These are phyloP conservation scores for Tilletia horrida DNA, from an alignment of 1,284 basidiomycete genomes.

Conservation along the genomic window DNA sequence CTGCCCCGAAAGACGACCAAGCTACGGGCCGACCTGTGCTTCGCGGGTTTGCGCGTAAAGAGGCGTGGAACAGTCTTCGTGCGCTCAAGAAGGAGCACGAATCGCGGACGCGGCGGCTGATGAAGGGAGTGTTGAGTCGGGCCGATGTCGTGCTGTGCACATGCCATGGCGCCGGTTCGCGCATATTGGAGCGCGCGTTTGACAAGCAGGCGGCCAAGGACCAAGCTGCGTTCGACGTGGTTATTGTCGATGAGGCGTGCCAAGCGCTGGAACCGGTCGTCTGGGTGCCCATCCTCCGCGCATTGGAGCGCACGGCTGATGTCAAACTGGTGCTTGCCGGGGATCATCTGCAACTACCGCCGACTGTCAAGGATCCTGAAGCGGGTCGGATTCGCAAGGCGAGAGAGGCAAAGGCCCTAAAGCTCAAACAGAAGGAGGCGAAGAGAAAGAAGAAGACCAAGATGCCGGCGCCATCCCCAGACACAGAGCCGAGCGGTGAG, in stretches of 20 bases:
- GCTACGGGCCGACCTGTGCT: conserved; percentile 42
- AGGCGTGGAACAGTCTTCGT: conserved; percentile 86
- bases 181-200: background rate
- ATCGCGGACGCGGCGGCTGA: conserved; percentile 77
- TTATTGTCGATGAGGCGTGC: conserved; percentile 87
- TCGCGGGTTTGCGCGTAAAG: conserved; percentile 73
- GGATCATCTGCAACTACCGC: conserved; percentile 67
- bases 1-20: background rate
- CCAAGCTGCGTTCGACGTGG: conserved; percentile 68
- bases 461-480: background rate
- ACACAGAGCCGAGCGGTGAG: conserved; percentile 15
- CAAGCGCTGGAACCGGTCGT: conserved; percentile 95
- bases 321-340: conserved; percentile 52
- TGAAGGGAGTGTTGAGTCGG: conserved; percentile 71
- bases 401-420: conserved; percentile 23
- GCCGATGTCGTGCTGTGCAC: conserved; percentile 85
- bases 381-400: conserved; percentile 20
- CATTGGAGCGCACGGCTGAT: conserved; percentile 42
- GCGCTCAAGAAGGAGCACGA: conserved; percentile 89
- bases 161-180: conserved; percentile 67
- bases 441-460: background rate
- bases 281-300: conserved; percentile 89
- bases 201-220: conserved; percentile 61
- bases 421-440: conserved; percentile 21
- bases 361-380: conserved; percentile 65